Evolutionary conservation across 306 rosid species (phyloP).

Genomic region (Trichosanthes truncata): DNA sequence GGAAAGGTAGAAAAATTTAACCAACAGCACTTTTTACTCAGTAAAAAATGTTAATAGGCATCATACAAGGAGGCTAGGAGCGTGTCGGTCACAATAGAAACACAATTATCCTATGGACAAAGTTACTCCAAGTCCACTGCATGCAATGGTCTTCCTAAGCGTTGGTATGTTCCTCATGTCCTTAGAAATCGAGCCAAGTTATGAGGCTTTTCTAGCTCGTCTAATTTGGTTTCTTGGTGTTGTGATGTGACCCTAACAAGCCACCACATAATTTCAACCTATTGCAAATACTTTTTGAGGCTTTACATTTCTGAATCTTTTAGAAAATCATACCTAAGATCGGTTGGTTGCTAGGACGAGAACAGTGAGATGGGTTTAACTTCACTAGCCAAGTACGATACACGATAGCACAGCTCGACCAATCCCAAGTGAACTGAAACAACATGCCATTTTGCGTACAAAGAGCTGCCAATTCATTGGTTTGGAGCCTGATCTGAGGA

Average conservation of each 20-base stretch:
- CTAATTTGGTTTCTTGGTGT: background rate
- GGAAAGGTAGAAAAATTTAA: background rate
- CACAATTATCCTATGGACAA: background rate
- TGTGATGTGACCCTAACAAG: background rate
- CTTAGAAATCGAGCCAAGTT: background rate
- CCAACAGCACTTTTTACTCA: background rate
- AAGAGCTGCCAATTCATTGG: background rate
- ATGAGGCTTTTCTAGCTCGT: background rate
- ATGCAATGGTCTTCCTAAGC: background rate
- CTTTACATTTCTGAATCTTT: background rate
- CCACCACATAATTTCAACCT: background rate
- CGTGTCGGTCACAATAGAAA: background rate
- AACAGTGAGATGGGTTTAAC: background rate
- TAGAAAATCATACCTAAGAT: background rate
- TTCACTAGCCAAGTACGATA: background rate
- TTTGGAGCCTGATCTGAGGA: slow-evolving; percentile 4
- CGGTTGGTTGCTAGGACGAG: background rate
- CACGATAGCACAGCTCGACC: background rate
- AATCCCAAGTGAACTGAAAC: background rate
- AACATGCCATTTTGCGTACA: background rate
- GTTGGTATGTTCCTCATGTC: background rate
- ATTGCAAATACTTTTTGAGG: background rate
- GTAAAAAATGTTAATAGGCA: background rate
- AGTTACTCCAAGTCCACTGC: background rate
- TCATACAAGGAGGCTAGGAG: background rate